Evolutionary conservation across 1,139 yeast species (phyloP), one percentile per base, ranked within the genome.

Genomic region (Suhomyces kunorum): DNA sequence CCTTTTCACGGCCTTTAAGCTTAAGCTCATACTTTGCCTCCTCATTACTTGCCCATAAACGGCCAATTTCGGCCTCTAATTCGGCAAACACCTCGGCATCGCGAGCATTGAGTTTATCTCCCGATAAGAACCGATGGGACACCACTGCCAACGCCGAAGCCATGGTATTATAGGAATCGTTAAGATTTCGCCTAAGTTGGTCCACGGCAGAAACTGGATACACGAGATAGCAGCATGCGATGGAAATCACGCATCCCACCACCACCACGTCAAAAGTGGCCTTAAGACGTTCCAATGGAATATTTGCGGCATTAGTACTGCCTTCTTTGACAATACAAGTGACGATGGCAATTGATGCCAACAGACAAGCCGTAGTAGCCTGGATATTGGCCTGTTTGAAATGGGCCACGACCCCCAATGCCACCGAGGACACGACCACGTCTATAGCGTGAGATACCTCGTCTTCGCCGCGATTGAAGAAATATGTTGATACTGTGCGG

Each of bases 271-370:
- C 55, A 35, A 83, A 75, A 9, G 83, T 76, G 28, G 83, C 77
- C 25, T 65, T 47, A 24, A 87, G 65, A 49, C 84, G 71, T 20
- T 64, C 66, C 43, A 81, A 56, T 0, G 90, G 86, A n/a, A 86
- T 69, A 12, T 59, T 59, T 8, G 83, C 81, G 0, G 80, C 72
- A 53, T 84, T 84, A 33, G 77, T 63, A 33, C 85, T 76, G 9
- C 90, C 92, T 54, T 87, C 95, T 52, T 83, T 82, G n/a, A 86
- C 78, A 31, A 87, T 72, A 47, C 87, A 81, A 0, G 89, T 76
- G 9, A 86, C 81, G 32, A 86, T 66, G 8, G 86, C 76, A 39
- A 87, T 84, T 13, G 87, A 80, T 0, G 94, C 88, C 39, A 87
- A 66, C 0, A 89, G 80, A 53, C 94, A 83, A 0, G 95, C 92